These are phyloP conservation scores for Patellaria atrata DNA, from an alignment of 495 filamentous ascomycete genomes.

Conservation along the genomic window DNA sequence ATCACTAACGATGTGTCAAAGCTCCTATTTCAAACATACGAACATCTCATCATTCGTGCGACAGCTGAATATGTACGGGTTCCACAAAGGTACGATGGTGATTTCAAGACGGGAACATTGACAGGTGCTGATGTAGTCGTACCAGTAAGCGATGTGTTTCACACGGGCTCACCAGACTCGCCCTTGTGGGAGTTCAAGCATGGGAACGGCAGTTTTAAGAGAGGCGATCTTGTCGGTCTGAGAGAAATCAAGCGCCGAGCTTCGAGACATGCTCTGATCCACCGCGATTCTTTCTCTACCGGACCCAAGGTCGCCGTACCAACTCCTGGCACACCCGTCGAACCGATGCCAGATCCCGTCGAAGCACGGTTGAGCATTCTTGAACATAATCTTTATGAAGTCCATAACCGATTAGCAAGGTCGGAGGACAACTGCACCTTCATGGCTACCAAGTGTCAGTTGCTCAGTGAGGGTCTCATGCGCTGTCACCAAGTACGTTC, in stretches of 20 bases:
- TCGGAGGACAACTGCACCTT: constrained; percentile 72
- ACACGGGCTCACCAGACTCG: constrained; percentile 88
- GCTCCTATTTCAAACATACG: constrained; percentile 91
- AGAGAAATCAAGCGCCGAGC: constrained; percentile 93
- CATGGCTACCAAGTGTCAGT: constrained; percentile 66
- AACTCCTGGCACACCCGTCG: constrained; percentile 71
- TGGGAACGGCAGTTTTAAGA: constrained; percentile 92
- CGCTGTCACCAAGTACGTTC: constrained; percentile 56
- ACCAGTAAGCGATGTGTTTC: constrained; percentile 94
- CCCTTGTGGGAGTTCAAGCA: constrained; percentile 99
- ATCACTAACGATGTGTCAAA: constrained; percentile 36
- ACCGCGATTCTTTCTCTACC: constrained; percentile 77
- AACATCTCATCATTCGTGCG: constrained; percentile 98
- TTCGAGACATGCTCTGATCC: constrained; percentile 89
- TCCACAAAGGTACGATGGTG: constrained; percentile 83
- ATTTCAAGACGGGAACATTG: background rate
- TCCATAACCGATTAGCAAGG: constrained; percentile 57
- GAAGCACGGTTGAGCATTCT: constrained; percentile 63
- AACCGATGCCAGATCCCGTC: constrained; percentile 60
- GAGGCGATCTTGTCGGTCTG: constrained; percentile 80
- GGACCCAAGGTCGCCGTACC: constrained; percentile 56
- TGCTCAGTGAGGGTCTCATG: constrained; percentile 64
- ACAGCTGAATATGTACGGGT: constrained; percentile 98
- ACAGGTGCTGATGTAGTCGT: constrained; percentile 4
- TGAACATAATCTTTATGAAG: constrained; percentile 72